These are phyloP conservation scores for Cryoendolithus antarcticus DNA, from an alignment of 2,329 filamentous ascomycete species.

Conservation along the genomic window DNA sequence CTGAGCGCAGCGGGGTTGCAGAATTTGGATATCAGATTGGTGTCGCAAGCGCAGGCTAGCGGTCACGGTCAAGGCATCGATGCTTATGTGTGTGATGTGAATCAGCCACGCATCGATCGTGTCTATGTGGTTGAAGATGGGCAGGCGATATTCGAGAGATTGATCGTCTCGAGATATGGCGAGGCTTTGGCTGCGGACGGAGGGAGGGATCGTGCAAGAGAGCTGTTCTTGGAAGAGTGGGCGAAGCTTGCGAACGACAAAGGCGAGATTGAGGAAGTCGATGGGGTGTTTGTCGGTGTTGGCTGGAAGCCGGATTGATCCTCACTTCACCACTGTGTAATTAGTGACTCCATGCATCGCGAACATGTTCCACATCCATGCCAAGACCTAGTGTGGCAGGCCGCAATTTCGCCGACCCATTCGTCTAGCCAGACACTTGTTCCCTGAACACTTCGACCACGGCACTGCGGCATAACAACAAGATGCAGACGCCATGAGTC, in stretches of 20 bases:
- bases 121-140: slow-evolving; percentile 6
- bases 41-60: slow-evolving; percentile 14
- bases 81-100: no score
- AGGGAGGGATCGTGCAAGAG: slow-evolving; percentile 22
- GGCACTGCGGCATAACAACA: no score
- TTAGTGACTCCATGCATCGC: no score
- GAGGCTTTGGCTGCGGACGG: slow-evolving; percentile 21
- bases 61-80: neutral
- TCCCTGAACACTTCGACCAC: no score
- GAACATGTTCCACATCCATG: no score
- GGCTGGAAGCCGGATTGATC: slow-evolving; percentile 16
- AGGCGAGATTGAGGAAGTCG: slow-evolving; percentile 27
- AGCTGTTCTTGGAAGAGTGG: slow-evolving; percentile 23
- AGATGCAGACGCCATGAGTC: no score
- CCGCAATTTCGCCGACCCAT: no score
- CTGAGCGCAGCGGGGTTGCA: slow-evolving; percentile 26
- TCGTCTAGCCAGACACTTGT: no score
- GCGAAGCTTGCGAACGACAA: slow-evolving; percentile 23
- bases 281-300: slow-evolving; percentile 27
- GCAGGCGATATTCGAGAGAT: slow-evolving; percentile 23
- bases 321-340: no score
- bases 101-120: slow-evolving; percentile 1
- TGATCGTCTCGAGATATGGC: slow-evolving; percentile 14
- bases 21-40: slow-evolving; percentile 16
- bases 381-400: no score